Conservation (phyloP, 2,329 filamentous ascomycete species). For the Sordariomycetes sp. region DNA sequence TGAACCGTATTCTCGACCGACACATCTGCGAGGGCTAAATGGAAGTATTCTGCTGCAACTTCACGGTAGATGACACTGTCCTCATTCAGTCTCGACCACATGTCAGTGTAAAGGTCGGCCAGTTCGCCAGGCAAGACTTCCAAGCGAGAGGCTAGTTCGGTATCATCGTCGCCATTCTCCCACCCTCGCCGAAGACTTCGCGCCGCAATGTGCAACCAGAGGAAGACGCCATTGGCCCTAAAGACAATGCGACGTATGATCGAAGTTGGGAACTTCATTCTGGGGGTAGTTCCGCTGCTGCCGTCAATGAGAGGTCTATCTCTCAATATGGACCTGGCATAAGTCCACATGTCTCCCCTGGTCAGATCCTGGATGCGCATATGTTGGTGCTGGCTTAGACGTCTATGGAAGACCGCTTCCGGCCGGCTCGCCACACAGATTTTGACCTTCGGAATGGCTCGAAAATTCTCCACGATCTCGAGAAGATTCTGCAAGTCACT, state of each 20-base stretch:
- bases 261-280: not conserved
- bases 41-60: not conserved
- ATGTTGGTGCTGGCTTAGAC: not conserved
- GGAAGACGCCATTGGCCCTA: constrained; percentile 7
- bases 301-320: no score
- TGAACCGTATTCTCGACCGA: no score
- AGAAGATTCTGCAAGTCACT: not conserved
- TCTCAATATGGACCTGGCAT: not conserved
- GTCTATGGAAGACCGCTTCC: not conserved
- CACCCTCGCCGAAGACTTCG: not conserved
- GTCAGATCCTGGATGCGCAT: constrained; percentile 3
- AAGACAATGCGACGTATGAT: not conserved
- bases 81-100: not conserved
- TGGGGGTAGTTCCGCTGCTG: not conserved
- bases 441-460: constrained; percentile 6
- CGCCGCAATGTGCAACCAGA: constrained; percentile 3
- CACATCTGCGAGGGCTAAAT: no score
- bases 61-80: not conserved
- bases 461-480: constrained; percentile 4
- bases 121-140: not conserved
- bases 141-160: not conserved
- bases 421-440: constrained; percentile 9
- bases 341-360: not conserved
- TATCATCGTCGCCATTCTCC: not conserved
- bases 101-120: not conserved